Conservation (phyloP, 2,329 filamentous ascomycete species). For the Chaetothyriales sp. region DNA sequence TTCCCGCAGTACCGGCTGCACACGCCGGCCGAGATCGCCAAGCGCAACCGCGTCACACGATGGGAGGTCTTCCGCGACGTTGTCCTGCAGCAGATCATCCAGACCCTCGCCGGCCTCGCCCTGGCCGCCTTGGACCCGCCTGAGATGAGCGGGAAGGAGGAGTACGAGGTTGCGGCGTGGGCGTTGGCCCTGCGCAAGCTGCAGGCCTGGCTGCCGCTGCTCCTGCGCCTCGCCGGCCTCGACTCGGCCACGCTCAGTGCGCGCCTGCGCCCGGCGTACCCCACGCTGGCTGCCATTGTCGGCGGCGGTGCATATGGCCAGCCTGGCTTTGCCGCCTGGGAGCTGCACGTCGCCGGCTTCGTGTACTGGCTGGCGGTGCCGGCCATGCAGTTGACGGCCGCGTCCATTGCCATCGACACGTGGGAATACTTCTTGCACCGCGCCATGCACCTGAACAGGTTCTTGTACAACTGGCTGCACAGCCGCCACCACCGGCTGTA, state of each 20-base stretch:
- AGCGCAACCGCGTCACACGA: slow-evolving; percentile 73
- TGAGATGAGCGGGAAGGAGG: slow-evolving; percentile 62
- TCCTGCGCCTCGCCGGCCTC: slow-evolving; percentile 60
- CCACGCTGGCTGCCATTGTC: slow-evolving; percentile 60
- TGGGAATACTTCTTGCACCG: slow-evolving; percentile 99
- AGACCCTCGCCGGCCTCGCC: slow-evolving; percentile 56
- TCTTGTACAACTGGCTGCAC: slow-evolving; percentile 74
- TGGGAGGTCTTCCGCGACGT: slow-evolving; percentile 84
- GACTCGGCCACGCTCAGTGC: slow-evolving; percentile 63
- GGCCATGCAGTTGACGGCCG: slow-evolving; percentile 60
- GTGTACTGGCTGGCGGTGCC: slow-evolving; percentile 74
- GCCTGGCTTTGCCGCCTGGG: slow-evolving; percentile 72
- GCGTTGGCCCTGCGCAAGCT: slow-evolving; percentile 66
- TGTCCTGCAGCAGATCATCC: slow-evolving; percentile 78
- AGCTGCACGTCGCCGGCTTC: slow-evolving; percentile 56
- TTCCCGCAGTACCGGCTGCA: slow-evolving; percentile 88
- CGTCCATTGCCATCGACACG: slow-evolving; percentile 68
- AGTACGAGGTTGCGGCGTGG: slow-evolving; percentile 83
- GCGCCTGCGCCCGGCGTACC: slow-evolving; percentile 57
- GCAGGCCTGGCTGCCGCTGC: slow-evolving; percentile 60
- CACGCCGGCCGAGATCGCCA: slow-evolving; percentile 78
- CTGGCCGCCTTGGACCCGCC: slow-evolving; percentile 60
- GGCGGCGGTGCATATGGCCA: slow-evolving; percentile 65
- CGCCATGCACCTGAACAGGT: slow-evolving; percentile 93
- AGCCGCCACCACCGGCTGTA: slow-evolving; percentile 93